phyloP scores from a whole-genome alignment of 148 eudicot genomes.

The Silene conica region DNA sequence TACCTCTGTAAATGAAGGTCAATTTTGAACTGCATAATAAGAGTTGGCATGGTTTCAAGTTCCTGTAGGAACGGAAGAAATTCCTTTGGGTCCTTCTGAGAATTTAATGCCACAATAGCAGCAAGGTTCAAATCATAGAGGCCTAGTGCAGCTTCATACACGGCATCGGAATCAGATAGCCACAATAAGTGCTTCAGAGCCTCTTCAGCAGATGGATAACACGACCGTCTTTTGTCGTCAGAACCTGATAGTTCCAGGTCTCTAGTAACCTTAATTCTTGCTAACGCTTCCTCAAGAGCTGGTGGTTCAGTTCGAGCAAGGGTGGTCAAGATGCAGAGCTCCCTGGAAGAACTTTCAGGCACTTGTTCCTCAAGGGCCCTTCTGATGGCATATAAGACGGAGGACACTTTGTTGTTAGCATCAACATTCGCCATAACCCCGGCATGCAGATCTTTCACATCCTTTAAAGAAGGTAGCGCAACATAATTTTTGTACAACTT shows the following conservation, averaged over 20 bases:
- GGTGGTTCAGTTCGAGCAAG: conserved; percentile 95
- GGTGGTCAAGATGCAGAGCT: conserved; percentile 96
- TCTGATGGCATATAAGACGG: conserved; percentile 64
- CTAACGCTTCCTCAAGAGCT: conserved; percentile 84
- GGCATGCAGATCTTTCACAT: conserved; percentile 30
- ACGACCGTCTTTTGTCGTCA: conserved; percentile 40
- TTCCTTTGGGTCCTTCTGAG: conserved; percentile 92
- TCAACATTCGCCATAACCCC: conserved; percentile 23
- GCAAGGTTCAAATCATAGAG: conserved; percentile 95
- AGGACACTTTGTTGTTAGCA: conserved; percentile 45
- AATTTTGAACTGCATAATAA: conserved; percentile 67
- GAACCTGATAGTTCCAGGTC: conserved; percentile 73
- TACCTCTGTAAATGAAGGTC: conserved; percentile 77
- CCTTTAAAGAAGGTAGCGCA: conserved; percentile 39
- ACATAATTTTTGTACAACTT: conserved; percentile 60
- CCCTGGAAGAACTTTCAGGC: conserved; percentile 72
- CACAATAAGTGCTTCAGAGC: conserved; percentile 89
- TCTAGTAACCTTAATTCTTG: conserved; percentile 68
- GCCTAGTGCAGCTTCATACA: conserved; percentile 94
- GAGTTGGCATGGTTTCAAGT: conserved; percentile 62
- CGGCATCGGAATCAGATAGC: conserved; percentile 85
- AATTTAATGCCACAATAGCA: conserved; percentile 94
- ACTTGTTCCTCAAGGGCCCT: conserved; percentile 82
- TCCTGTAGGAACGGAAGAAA: conserved; percentile 93
- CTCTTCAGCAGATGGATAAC: conserved; percentile 91